Conservation (phyloP, 2,329 filamentous ascomycete genomes). For the Paracamarosporium sp. region DNA sequence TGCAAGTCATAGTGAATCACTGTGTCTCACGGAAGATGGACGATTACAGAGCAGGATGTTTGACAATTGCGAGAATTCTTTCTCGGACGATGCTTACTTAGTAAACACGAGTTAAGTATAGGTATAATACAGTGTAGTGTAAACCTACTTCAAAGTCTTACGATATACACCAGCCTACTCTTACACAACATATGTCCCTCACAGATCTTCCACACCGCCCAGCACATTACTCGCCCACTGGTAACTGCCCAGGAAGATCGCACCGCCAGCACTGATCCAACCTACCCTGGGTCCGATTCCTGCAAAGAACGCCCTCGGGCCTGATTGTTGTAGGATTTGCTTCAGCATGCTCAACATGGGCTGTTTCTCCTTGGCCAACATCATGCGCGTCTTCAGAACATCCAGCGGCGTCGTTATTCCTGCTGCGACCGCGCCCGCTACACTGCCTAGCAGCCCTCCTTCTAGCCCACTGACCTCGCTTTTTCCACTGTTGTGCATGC, state of each 20-base stretch:
- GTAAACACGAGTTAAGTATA: background rate
- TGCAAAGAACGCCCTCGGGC: constrained; percentile 73
- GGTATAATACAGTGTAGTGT: background rate
- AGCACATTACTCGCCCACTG: constrained; percentile 84
- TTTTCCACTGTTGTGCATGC: constrained; percentile 55
- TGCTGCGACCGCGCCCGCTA: constrained; percentile 85
- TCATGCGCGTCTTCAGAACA: constrained; percentile 95
- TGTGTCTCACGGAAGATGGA: background rate
- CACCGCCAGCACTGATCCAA: constrained; percentile 94
- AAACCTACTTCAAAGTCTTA: background rate
- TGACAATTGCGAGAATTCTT: no score
- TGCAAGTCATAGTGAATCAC: no score
- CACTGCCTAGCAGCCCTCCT: constrained; percentile 83
- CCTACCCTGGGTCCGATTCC: constrained; percentile 82
- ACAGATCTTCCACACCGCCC: constrained; percentile 49
- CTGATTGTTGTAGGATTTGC: constrained; percentile 69
- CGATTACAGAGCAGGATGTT: no score
- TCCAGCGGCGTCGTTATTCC: constrained; percentile 91
- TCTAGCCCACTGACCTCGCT: constrained; percentile 71
- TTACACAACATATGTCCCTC: constrained; percentile 2
- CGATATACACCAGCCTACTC: background rate
- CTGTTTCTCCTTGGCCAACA: constrained; percentile 78
- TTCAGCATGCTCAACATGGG: constrained; percentile 66
- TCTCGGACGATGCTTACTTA: no score
- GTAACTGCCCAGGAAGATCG: constrained; percentile 93